These are phyloP conservation scores for Xylariales sp. DNA, from an alignment of 2,329 filamentous ascomycete genomes.

Conservation along the genomic window DNA sequence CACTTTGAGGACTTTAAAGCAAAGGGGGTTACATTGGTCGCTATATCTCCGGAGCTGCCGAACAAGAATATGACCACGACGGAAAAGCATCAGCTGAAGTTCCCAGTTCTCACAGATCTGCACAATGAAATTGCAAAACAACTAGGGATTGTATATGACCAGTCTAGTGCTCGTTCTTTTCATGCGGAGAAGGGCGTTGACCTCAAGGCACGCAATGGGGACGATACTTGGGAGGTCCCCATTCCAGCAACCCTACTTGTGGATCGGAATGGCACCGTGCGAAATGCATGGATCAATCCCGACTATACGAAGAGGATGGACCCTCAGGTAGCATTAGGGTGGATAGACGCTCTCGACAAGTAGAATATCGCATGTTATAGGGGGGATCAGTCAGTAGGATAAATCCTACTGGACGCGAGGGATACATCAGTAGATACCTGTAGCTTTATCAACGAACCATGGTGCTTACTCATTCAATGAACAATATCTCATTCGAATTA, in stretches of 20 bases:
- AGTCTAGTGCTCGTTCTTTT: conserved; percentile 12
- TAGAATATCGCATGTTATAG: too few relatives aligned
- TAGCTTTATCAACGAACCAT: too few relatives aligned
- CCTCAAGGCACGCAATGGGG: conserved; percentile 29
- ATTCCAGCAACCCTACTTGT: conserved; percentile 35
- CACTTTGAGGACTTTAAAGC: conserved; percentile 29
- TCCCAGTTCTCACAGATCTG: conserved; percentile 34
- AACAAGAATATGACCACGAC: conserved; percentile 29
- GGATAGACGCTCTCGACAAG: conserved; percentile 22
- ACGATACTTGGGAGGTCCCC: conserved; percentile 32
- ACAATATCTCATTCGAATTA: too few relatives aligned
- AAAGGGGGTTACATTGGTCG: conserved; percentile 35
- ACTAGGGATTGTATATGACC: conserved; percentile 30
- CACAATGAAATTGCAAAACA: conserved; percentile 24
- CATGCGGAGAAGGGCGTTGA: conserved; percentile 26
- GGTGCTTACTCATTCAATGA: too few relatives aligned
- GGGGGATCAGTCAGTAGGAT: too few relatives aligned
- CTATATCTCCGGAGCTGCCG: conserved; percentile 37
- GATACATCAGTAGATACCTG: too few relatives aligned
- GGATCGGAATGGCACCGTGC: conserved; percentile 17
- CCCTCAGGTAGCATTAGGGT: conserved; percentile 27
- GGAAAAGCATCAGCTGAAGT: conserved; percentile 36
- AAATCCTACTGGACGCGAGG: too few relatives aligned
- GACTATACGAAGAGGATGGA: conserved; percentile 34
- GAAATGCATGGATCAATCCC: conserved; percentile 31